Base-by-base conservation (phyloP, 371 early-diverging fungal genomes). In the Mucor indicus region DNA sequence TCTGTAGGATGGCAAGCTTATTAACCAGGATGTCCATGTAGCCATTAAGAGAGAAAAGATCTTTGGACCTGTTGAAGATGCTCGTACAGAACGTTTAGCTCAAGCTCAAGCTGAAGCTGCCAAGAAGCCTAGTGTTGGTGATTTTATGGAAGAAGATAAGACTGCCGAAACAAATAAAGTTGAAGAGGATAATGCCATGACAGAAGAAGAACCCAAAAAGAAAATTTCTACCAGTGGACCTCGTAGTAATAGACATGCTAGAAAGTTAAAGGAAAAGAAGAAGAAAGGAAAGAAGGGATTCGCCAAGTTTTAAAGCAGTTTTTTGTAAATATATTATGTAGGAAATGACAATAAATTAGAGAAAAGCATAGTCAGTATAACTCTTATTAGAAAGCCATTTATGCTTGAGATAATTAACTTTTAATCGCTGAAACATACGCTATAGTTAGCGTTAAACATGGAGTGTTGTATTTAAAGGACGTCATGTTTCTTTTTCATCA, bases 31-130 rank as follows among this genome's bases (percentile, higher is more conserved):
- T 42, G 7, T 20, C 10, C 7, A 10, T 15, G 9, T 45, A 75
- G 75, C 72, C 24, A 60, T 76, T 41, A 72, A 70, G 56, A 72
- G 77, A 55, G 55, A 65, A 24, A 38, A 50, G 16, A 57, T 76
- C 1, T 76, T 76, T 43, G 56, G 61, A 40, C 68, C 72, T 21
- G 68, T 72, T 6, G 73, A 72, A 44, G 77, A 72, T 51, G 55
- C 57, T 17, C 72, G 77, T 44, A 56, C 70, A 21, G 45, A 44
- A 42, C 68, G 77, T 33, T 62, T 76, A 50, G 72, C 77, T 17
- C 45, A 60, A 39, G 64, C 66, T 48, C 77, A 76, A 55, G 68
- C 67, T 21, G 70, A 64, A 31, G 73, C 70, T 13, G 73, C 69
- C 36, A 53, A 61, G 6, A 65, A 70, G 27, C 52, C 61, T 27